These are phyloP conservation scores for Taiwanofungus camphoratus DNA, from an alignment of 1,284 basidiomycete species.

Conservation along the genomic window DNA sequence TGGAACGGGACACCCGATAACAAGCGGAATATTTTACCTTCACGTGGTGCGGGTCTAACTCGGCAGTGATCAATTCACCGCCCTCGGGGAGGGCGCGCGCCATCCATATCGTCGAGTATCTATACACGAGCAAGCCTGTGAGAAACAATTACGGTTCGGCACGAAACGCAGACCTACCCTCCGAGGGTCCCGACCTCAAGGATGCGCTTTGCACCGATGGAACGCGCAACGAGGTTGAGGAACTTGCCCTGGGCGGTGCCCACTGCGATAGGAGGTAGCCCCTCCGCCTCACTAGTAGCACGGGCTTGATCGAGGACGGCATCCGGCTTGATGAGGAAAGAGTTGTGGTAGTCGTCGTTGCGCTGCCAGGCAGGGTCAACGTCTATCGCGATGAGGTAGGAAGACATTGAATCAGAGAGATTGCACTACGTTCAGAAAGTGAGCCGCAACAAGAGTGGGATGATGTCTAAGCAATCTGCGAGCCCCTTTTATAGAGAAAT, in stretches of 20 bases:
- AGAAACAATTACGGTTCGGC: slow-evolving; percentile 1
- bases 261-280: slow-evolving; percentile 49
- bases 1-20: neutral
- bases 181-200: slow-evolving; percentile 60
- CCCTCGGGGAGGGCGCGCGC: slow-evolving; percentile 49
- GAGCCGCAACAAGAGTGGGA: no score
- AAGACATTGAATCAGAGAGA: no score
- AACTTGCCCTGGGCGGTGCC: slow-evolving; percentile 54
- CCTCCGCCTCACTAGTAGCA: slow-evolving; percentile 37
- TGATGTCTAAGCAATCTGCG: no score
- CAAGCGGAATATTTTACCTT: slow-evolving; percentile 27
- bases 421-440: no score
- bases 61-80: slow-evolving; percentile 45
- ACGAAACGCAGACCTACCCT: slow-evolving; percentile 32
- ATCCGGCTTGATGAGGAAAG: slow-evolving; percentile 42
- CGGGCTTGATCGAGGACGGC: slow-evolving; percentile 37
- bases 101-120: slow-evolving; percentile 58
- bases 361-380: no score
- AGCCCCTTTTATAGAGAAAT: no score
- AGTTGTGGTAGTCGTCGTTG: slow-evolving; percentile 52
- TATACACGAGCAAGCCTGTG: slow-evolving; percentile 20
- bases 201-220: slow-evolving; percentile 44
- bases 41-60: slow-evolving; percentile 43
- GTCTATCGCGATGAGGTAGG: no score
- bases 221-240: slow-evolving; percentile 42